Base-by-base conservation (phyloP, 768 basidiomycete genomes). In the Kwoniella bestiolae region DNA sequence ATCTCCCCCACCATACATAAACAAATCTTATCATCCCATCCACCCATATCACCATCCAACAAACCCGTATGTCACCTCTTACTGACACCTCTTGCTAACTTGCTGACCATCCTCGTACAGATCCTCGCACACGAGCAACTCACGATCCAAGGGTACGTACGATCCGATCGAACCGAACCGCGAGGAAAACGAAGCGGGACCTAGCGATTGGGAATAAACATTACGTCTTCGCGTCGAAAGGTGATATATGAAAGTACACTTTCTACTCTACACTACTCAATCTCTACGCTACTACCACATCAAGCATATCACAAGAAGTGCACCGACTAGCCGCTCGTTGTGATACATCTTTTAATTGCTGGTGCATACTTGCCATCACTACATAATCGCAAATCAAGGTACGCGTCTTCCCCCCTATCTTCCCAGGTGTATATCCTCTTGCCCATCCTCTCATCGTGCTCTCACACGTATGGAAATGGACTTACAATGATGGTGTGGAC, bases 381-480 rank as follows among this genome's bases (percentile, higher is more conserved):
- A 35, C 44, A 63, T 56, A 63, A 28, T 21, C 28, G 8, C 7
- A 28, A 28, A 49, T 23, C 35, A 57, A 65, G 56, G 63, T 65
- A 65, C 49, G 63, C 63, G 63, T 65, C 55, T n/a, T 16, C 25
- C 45, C 38, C 23, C 31, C 35, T 52, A 5, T 44, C 47, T 29
- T 23, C 8, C 2, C 12, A 16, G 9, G 0, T 47, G n/a, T 67
- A 67, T 67, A 11, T 52, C 26, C 2, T 1, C 21, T 8, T 53
- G 8, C 52, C 9, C 35, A 14, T 28, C 26, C 4, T 21, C 12
- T 14, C 23, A 16, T 35, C 1, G 7, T 26, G 16, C 3, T 1
- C 16, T n/a, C 26, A 26, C 50, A n/a, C 26, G 5, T 7, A 3
- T 1, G 0, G 1, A 1, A 6, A 2, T 8, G 50, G 28, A 35